phyloP scores from a whole-genome alignment of 1,284 basidiomycete species.

The Fomitopsis pinicola region DNA sequence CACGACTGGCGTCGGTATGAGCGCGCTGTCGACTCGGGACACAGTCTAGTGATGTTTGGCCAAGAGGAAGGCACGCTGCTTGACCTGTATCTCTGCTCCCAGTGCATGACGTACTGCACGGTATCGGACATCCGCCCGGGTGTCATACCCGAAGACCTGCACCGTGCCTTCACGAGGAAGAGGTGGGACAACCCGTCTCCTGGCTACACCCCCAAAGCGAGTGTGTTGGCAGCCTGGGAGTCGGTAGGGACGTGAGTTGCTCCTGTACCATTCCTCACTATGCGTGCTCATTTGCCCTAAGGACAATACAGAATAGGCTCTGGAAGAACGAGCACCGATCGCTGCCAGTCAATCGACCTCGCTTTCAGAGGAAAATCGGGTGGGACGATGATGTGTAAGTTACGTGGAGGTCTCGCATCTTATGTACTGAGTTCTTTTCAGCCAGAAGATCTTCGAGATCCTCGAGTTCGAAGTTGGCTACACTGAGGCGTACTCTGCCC shows the following conservation, averaged over 20 bases:
- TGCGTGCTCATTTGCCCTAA: background rate
- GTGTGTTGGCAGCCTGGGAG: slow-evolving; percentile 53
- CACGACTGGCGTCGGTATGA: slow-evolving; percentile 78
- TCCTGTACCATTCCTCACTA: background rate
- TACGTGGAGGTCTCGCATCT: background rate
- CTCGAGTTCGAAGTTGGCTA: slow-evolving; percentile 43
- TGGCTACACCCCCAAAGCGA: slow-evolving; percentile 41
- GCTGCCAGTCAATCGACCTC: slow-evolving; percentile 47
- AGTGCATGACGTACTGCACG: slow-evolving; percentile 69
- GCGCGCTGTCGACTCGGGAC: slow-evolving; percentile 58
- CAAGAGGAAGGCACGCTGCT: slow-evolving; percentile 58
- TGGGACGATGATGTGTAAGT: slow-evolving; percentile 61
- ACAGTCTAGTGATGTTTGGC: slow-evolving; percentile 58
- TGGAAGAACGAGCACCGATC: slow-evolving; percentile 64
- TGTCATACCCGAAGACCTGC: slow-evolving; percentile 55
- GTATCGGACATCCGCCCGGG: slow-evolving; percentile 67
- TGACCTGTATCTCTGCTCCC: slow-evolving; percentile 78
- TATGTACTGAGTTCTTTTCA: slow-evolving; percentile 15
- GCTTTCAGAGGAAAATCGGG: slow-evolving; percentile 62
- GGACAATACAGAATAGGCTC: slow-evolving; percentile 67
- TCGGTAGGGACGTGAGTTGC: slow-evolving; percentile 59
- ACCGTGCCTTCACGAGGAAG: slow-evolving; percentile 38
- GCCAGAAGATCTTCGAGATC: slow-evolving; percentile 51
- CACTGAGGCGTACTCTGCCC: too few relatives aligned
- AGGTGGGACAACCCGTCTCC: slow-evolving; percentile 36